A percentile compares a stretch with the other conserved stretches of the same genome.
phyloP scores from a whole-genome alignment of 371 early-diverging fungal species.

The Mortierella sp. region DNA sequence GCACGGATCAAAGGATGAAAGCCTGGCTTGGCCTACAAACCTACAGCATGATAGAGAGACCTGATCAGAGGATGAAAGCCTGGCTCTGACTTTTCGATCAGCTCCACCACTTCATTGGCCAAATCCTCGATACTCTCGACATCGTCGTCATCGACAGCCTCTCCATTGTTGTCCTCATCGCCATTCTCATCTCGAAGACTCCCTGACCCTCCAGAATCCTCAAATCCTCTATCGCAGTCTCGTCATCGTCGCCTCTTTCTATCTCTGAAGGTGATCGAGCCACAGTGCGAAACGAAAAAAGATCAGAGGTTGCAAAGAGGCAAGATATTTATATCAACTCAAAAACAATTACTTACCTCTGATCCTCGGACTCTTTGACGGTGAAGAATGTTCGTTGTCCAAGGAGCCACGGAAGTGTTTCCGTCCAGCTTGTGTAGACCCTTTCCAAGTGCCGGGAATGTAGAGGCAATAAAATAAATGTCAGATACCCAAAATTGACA shows the following conservation, averaged over 20 bases:
- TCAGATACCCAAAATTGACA: no score
- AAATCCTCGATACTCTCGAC: conserved; percentile 22
- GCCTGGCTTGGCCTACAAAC: conserved; percentile 5
- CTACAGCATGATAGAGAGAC: conserved; percentile 14
- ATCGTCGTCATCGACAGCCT: conserved; percentile 13
- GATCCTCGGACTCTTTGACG: no score
- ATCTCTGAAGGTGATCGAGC: not conserved
- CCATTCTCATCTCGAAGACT: conserved; percentile 10
- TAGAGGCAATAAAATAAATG: no score
- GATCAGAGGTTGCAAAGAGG: not conserved
- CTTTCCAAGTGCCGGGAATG: no score
- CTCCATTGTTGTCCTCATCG: conserved; percentile 9
- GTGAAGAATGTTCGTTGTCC: no score
- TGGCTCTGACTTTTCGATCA: conserved; percentile 17
- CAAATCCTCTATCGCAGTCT: no score
- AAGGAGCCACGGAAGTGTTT: no score
- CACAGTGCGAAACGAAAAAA: not conserved
- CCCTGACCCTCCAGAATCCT: conserved; percentile 14
- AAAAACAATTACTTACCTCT: not conserved
- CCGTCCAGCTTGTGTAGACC: no score
- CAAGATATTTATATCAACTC: not conserved
- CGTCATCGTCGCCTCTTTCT: not conserved
- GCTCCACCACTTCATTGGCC: conserved; percentile 14
- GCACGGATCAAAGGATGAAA: conserved; percentile 3
- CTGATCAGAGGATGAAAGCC: conserved; percentile 21